Conservation (phyloP, 805 yeast species). For the Yarrowia osloensis region DNA sequence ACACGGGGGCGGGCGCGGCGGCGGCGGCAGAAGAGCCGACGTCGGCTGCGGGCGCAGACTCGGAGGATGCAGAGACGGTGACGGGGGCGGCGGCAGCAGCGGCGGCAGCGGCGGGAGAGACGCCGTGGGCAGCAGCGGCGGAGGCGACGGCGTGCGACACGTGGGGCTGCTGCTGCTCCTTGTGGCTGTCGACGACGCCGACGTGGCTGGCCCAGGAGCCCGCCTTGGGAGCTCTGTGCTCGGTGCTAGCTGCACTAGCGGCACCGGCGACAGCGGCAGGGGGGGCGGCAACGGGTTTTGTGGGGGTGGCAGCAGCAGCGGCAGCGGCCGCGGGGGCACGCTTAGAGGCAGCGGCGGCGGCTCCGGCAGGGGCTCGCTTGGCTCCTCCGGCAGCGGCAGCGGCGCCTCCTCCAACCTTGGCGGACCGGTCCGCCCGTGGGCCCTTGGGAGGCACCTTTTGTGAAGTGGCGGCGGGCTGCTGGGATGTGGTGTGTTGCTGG, state of each 20-base stretch:
- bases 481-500: constrained; percentile 34
- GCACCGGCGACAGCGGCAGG: constrained; percentile 34
- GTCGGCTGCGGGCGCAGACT: constrained; percentile 30
- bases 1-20: background rate
- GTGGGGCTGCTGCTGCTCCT: background rate
- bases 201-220: constrained; percentile 30
- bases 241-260: constrained; percentile 31
- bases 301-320: background rate
- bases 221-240: constrained; percentile 35
- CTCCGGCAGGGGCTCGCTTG: background rate
- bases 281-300: constrained; percentile 30
- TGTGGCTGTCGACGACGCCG: constrained; percentile 28
- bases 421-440: constrained; percentile 36
- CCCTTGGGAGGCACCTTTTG: constrained; percentile 34
- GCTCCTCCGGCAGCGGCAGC: background rate
- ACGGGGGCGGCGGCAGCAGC: constrained; percentile 33
- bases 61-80: constrained; percentile 32
- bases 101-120: background rate
- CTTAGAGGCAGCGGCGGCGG: background rate
- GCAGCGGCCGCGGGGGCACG: constrained; percentile 1
- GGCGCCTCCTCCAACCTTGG: constrained; percentile 28
- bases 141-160: background rate
- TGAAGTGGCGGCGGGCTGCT: constrained; percentile 26
- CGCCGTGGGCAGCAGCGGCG: background rate
- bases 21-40: background rate